Evolutionary conservation across 306 rosid species (phyloP), one percentile per base, ranked within the genome.

Genomic region (Mimosa bimucronata): DNA sequence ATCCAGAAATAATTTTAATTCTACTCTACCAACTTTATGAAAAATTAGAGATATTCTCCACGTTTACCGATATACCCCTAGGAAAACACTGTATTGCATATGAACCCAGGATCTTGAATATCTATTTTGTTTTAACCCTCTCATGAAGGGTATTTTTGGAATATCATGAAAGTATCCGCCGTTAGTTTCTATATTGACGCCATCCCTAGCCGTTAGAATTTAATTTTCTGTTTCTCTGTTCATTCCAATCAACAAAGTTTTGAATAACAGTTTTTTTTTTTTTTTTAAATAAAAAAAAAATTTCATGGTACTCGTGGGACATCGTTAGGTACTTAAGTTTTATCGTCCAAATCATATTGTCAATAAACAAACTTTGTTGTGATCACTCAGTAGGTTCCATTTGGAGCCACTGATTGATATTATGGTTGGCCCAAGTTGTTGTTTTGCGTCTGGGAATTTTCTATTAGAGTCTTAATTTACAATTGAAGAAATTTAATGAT

Each of bases 371-470:
- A 13, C 19, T 60, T 25, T 23, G 37, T 5, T 60, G 19, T 60
- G 18, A 60, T 60, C 37, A 26, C 30, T 25, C 34, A 4, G 1
- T 26, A 62, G 13, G 19, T 62, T 62, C 40, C 66, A 60, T 29
- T 14, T 31, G 41, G 28, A 11, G 37, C 42, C 23, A 16, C 14
- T 64, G 41, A 30, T 29, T 64, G 19, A 28, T 61, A 34, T 30
- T 30, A 40, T 31, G 38, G 67, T 61, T 61, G 67, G 67, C 38
- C 38, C 38, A 61, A 28, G 67, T 28, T 28, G 67, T 61, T 61
- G 37, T 26, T 61, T 61, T 61, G 67, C 67, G 67, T 61, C 67
- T 28, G n/a, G n/a, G 67, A 61, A 28, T 64, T 64, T 64, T 64
- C 70, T 30, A 30, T 64, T 64, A 8, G 42, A 64, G 18, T 30